These are phyloP conservation scores for Thyridium curvatum DNA, from an alignment of 2,329 filamentous ascomycete genomes.

Conservation along the genomic window DNA sequence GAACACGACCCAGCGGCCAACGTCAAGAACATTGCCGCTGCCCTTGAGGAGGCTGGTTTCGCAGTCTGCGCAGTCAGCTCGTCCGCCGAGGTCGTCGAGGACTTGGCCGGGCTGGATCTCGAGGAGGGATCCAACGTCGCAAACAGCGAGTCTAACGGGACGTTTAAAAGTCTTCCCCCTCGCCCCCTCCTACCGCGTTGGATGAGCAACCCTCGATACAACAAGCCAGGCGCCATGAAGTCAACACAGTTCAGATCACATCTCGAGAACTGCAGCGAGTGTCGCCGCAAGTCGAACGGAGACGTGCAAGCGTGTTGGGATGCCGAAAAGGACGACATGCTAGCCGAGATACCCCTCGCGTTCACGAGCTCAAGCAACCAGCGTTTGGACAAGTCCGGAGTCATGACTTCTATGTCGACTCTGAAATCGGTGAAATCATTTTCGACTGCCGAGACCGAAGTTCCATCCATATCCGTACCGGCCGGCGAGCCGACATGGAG, in stretches of 20 bases:
- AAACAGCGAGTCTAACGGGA: slow-evolving; percentile 4
- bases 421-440: slow-evolving; percentile 14
- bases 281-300: slow-evolving; percentile 1
- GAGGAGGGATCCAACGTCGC: slow-evolving; percentile 1
- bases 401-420: background rate
- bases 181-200: slow-evolving; percentile 13
- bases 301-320: too few relatives aligned
- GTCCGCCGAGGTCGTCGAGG: slow-evolving; percentile 19
- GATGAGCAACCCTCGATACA: slow-evolving; percentile 3
- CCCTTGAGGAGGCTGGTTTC: slow-evolving; percentile 52
- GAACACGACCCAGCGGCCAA: slow-evolving; percentile 44
- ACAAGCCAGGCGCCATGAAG: background rate
- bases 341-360: slow-evolving; percentile 1
- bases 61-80: slow-evolving; percentile 45
- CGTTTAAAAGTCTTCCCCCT: slow-evolving; percentile 6
- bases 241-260: too few relatives aligned
- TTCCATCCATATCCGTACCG: slow-evolving; percentile 11
- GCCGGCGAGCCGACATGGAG: slow-evolving; percentile 32
- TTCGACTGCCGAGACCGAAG: slow-evolving; percentile 26
- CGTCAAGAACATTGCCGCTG: slow-evolving; percentile 31
- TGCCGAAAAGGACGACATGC: slow-evolving; percentile 8
- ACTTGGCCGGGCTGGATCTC: slow-evolving; percentile 10
- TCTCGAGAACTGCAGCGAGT: too few relatives aligned
- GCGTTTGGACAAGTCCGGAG: background rate
- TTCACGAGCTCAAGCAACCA: too few relatives aligned